phyloP scores from a whole-genome alignment of 352 stramenopile genomes.

The Lagenidium giganteum region DNA sequence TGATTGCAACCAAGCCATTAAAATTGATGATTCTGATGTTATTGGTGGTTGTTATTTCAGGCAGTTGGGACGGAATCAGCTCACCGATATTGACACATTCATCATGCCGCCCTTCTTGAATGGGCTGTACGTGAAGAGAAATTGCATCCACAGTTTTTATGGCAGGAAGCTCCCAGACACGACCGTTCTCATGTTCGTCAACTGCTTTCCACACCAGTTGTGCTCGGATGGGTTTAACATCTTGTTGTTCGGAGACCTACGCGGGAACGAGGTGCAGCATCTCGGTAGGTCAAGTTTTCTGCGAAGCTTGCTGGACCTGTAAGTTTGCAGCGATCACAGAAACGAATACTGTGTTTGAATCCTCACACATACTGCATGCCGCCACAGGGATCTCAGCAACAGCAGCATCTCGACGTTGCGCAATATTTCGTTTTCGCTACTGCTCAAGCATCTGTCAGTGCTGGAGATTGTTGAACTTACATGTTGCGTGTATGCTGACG shows the following conservation, averaged over 20 bases:
- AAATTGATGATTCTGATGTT: no score
- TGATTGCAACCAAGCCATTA: constrained; percentile 9
- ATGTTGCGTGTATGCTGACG: background rate
- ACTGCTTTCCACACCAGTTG: no score
- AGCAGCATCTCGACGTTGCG: constrained; percentile 9
- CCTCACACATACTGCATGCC: background rate
- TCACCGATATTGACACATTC: constrained; percentile 7
- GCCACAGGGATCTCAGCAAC: constrained; percentile 14
- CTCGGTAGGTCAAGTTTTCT: no score
- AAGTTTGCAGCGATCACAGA: no score
- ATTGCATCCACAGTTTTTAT: constrained; percentile 6
- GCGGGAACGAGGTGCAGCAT: no score
- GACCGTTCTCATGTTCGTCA: constrained; percentile 6
- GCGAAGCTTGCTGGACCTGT: no score
- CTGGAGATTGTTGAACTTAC: background rate
- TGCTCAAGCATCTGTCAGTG: constrained; percentile 8
- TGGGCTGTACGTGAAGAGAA: constrained; percentile 11
- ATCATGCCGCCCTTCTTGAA: constrained; percentile 5
- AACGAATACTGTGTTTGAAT: no score
- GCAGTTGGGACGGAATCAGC: constrained; percentile 6
- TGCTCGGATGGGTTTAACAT: no score
- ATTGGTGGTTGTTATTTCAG: background rate
- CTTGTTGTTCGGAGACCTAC: no score
- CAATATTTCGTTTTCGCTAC: constrained; percentile 2
- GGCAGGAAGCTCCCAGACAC: constrained; percentile 4